Base-by-base conservation (phyloP, 495 filamentous ascomycete species). In the Diplogelasinospora grovesii region DNA sequence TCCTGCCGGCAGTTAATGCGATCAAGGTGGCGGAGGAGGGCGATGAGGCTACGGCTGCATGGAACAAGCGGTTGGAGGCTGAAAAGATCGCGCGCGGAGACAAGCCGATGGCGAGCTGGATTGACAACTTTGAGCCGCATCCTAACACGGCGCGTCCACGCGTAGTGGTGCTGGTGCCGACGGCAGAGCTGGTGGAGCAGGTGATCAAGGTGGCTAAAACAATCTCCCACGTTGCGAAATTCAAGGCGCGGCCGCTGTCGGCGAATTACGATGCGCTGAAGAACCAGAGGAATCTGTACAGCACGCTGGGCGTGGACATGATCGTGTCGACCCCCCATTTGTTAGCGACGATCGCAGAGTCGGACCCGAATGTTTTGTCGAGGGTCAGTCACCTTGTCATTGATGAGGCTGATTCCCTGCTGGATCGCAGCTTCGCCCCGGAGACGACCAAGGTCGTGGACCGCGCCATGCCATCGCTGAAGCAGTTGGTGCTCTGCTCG, bases 391-490 rank as follows among this genome's bases (percentile, higher is more conserved):
- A 96, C 60, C 76, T 98, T 13, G 73, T 97, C 38, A 72, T 93
- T 36, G 92, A 98, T 57, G 92, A 98, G 62, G 92, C 92, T 18
- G 92, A 98, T 63, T 94, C 88, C 9, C 78, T 98, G 9, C 76
- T 97, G 54, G 93, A 98, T 60, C 83, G 88, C 36, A 87, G 85
- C 22, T 98, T 98, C 69, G 64, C 81, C 2, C 83, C 85, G 1
- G 81, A 81, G 20, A 96, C 93, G 1, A 82, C 77, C 10, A 73
- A 77, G 33, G 81, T 97, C 43, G 74, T 97, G 45, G 82, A 89
- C 54, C 80, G 83, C 46, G 71, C 75, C 3, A 70, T 78, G 2
- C 82, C 87, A 2, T 87, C 85, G 0, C 70, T 97, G 7, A 76
- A 83, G 44, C 87, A 95, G 54, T 72, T 97, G n/a, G 76, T 98